phyloP scores from a whole-genome alignment of 306 rosid genomes.

The Benincasa hispida region DNA sequence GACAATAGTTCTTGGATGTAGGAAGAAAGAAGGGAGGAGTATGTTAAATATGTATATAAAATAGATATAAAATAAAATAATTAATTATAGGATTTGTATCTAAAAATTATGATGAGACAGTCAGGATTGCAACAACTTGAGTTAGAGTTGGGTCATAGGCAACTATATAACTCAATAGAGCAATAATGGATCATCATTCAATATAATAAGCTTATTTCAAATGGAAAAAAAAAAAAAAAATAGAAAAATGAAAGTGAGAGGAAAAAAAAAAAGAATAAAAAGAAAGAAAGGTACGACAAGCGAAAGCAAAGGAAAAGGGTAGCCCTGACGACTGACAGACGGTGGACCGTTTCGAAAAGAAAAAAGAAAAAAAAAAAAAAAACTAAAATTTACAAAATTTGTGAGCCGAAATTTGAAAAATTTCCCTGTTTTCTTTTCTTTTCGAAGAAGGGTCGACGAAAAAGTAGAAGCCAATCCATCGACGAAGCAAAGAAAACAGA shows the following conservation, averaged over 20 bases:
- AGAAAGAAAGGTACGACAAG: background rate
- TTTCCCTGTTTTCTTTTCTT: background rate
- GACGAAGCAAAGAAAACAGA: background rate
- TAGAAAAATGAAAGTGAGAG: background rate
- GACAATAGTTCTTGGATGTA: no score
- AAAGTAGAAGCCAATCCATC: background rate
- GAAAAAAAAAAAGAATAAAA: background rate
- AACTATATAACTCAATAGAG: no score
- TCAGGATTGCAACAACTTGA: no score
- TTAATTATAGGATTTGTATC: no score
- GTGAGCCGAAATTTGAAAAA: background rate
- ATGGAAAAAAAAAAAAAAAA: background rate
- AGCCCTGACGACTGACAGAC: background rate
- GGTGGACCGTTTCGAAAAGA: background rate
- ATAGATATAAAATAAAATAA: no score
- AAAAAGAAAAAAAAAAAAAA: no score
- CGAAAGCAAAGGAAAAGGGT: background rate
- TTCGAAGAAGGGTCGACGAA: constrained; percentile 1
- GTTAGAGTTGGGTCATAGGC: no score
- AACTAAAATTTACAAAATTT: background rate
- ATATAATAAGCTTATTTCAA: background rate
- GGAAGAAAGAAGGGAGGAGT: no score
- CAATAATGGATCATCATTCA: background rate
- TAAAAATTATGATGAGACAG: no score
- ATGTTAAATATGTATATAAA: no score